Evolutionary conservation across 805 yeast genomes (phyloP).

Genomic region (Candida tallmaniae): DNA sequence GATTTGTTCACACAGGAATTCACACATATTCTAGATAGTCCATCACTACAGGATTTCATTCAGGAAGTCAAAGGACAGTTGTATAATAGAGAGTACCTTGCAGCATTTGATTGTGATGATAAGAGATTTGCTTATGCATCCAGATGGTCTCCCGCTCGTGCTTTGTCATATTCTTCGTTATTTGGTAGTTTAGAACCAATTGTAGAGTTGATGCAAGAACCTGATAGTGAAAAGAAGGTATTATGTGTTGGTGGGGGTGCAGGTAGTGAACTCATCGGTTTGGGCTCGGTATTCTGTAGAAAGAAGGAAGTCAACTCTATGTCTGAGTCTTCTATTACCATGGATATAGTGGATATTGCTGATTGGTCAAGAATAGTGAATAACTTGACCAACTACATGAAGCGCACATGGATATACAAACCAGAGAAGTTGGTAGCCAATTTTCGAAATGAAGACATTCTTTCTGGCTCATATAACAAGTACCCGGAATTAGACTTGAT

Average conservation of each 20-base stretch:
- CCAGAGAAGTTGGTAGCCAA: conserved; percentile 22
- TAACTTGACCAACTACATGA: conserved; percentile 41
- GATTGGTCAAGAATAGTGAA: conserved; percentile 62
- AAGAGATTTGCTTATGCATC: conserved; percentile 74
- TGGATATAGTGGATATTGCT: conserved; percentile 70
- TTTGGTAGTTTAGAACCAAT: conserved; percentile 49
- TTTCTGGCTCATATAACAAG: conserved; percentile 13
- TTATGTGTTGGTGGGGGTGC: conserved; percentile 88
- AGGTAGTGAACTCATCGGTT: conserved; percentile 69
- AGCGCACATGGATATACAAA: conserved; percentile 49
- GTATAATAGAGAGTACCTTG: conserved; percentile 62
- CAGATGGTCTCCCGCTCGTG: conserved; percentile 84
- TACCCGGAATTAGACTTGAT: conserved; percentile 41
- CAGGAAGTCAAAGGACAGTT: conserved; percentile 69
- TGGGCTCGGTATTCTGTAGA: conserved; percentile 53
- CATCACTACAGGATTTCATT: conserved; percentile 39
- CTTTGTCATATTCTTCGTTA: conserved; percentile 67
- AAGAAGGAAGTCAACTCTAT: conserved; percentile 31
- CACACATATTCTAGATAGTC: conserved; percentile 28
- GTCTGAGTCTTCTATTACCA: conserved; percentile 30
- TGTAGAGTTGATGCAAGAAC: conserved; percentile 29
- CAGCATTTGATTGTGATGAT: conserved; percentile 61
- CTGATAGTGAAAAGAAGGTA: conserved; percentile 31
- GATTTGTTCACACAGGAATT: conserved; percentile 33
- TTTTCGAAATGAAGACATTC: conserved; percentile 29